Conservation (phyloP, 768 basidiomycete genomes). For the Tricholoma sp. region DNA sequence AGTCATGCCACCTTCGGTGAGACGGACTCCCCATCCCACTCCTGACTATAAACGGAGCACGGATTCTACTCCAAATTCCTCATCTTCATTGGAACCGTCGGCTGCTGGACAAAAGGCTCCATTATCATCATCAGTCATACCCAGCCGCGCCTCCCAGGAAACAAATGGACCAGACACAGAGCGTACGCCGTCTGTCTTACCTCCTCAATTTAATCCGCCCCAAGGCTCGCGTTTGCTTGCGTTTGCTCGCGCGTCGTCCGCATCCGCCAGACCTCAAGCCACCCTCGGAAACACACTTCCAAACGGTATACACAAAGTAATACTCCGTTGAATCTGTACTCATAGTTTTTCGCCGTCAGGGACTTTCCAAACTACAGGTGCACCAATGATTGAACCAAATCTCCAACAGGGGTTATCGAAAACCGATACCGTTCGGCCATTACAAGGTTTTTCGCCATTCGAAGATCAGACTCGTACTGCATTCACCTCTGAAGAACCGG, state of each 20-base stretch:
- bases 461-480: slow-evolving; percentile 39
- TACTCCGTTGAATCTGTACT: background rate
- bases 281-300: slow-evolving; percentile 9
- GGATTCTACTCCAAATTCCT: background rate
- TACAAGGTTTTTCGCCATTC: slow-evolving; percentile 50
- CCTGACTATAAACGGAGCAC: background rate
- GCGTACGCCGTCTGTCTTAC: slow-evolving; percentile 1
- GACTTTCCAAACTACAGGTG: slow-evolving; percentile 4
- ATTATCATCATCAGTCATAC: background rate
- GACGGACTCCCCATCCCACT: background rate
- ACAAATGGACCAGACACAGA: background rate
- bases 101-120: background rate
- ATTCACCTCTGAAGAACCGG: slow-evolving; percentile 17
- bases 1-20: background rate
- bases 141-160: slow-evolving; percentile 1
- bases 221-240: slow-evolving; percentile 47
- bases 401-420: slow-evolving; percentile 15
- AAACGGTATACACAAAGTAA: slow-evolving; percentile 20
- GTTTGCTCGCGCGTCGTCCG: slow-evolving; percentile 30
- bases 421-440: slow-evolving; percentile 23
- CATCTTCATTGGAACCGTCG: background rate
- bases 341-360: background rate
- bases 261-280: slow-evolving; percentile 23
- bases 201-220: slow-evolving; percentile 40
- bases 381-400: slow-evolving; percentile 14